Base-by-base conservation (phyloP, 2,329 filamentous ascomycete species). In the Dactylonectria estremocensis region DNA sequence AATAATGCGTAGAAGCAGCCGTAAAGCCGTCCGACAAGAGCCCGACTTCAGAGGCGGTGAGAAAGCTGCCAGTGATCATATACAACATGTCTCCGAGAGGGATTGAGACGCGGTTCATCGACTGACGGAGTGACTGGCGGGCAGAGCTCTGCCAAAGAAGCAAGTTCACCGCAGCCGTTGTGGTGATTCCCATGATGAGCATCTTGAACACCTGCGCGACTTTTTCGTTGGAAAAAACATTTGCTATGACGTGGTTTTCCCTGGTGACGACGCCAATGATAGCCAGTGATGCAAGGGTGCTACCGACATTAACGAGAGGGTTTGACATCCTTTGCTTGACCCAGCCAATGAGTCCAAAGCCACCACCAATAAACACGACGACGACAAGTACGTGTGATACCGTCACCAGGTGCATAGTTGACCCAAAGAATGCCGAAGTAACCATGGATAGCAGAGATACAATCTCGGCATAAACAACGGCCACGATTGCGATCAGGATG, bases 201-300 rank as follows among this genome's bases (percentile, higher is more conserved):
- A 97, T 95, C 77, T 95, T 94, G 75, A 96, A 83, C 5, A 95
- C 91, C 79, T 97, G 93, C 0, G 90, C 83, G 22, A 97, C 91
- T 80, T 97, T 97, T 57, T 90, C 90, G 73, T 93, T 90, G 0
- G 93, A 95, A 74, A 97, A 94, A 33, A 92, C 90, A 2, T 93
- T 94, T n/a, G 88, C 90, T 75, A 97, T 93, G 0, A 98, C 91
- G 1, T 94, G 91, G 40, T 94, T 95, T 78, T 98, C 95, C 79
- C 95, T 97, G 2, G 95, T 97, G 67, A 98, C 84, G 37, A 97
- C 90, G 1, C 93, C 95, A 75, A 98, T 97, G 64, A 96, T 93
- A 45, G 94, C 94, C 59, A 98, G 89, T 13, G 94, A 95, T 2
- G 95, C 91, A 66, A 98, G 86, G 20, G 95, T 97, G 71, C 93